Evolutionary conservation across 2,329 filamentous ascomycete species (phyloP).

Genomic region (Penicillium janthinellum): DNA sequence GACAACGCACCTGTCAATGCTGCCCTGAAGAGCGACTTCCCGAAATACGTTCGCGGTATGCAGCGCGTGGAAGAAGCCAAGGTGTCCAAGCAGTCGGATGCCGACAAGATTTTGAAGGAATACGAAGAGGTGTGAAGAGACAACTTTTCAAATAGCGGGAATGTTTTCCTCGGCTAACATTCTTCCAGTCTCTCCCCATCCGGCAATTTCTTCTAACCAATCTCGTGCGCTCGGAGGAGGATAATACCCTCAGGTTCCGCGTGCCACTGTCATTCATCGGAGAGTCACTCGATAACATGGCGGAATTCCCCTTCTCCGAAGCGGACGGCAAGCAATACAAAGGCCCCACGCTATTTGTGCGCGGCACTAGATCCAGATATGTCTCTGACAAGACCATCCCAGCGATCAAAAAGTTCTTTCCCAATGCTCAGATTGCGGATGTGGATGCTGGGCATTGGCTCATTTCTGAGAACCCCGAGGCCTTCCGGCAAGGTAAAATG

Average conservation of each 20-base stretch:
- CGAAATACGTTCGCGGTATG: slow-evolving; percentile 82
- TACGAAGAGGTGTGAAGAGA: slow-evolving; percentile 64
- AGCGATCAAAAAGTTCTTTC: slow-evolving; percentile 46
- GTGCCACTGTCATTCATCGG: slow-evolving; percentile 75
- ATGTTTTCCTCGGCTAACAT: background rate
- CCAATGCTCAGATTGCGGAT: slow-evolving; percentile 42
- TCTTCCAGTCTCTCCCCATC: slow-evolving; percentile 64
- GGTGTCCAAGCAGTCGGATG: slow-evolving; percentile 71
- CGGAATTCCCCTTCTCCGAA: slow-evolving; percentile 84
- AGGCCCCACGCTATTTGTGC: slow-evolving; percentile 77
- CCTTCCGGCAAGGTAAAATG: slow-evolving; percentile 40
- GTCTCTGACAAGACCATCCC: slow-evolving; percentile 44
- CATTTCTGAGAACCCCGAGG: slow-evolving; percentile 49
- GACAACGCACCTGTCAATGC: slow-evolving; percentile 92
- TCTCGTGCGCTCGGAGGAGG: slow-evolving; percentile 59
- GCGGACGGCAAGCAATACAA: slow-evolving; percentile 68
- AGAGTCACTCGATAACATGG: slow-evolving; percentile 70
- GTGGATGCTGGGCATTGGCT: slow-evolving; percentile 49
- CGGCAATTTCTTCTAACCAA: slow-evolving; percentile 93
- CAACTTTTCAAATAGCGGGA: background rate
- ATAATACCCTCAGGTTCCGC: slow-evolving; percentile 68
- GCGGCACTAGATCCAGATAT: slow-evolving; percentile 45
- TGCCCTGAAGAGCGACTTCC: slow-evolving; percentile 72
- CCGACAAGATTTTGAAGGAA: slow-evolving; percentile 73
- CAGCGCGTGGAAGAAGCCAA: slow-evolving; percentile 70